Base-by-base conservation (phyloP, 768 basidiomycete species). In the Multifurca ochricompacta region DNA sequence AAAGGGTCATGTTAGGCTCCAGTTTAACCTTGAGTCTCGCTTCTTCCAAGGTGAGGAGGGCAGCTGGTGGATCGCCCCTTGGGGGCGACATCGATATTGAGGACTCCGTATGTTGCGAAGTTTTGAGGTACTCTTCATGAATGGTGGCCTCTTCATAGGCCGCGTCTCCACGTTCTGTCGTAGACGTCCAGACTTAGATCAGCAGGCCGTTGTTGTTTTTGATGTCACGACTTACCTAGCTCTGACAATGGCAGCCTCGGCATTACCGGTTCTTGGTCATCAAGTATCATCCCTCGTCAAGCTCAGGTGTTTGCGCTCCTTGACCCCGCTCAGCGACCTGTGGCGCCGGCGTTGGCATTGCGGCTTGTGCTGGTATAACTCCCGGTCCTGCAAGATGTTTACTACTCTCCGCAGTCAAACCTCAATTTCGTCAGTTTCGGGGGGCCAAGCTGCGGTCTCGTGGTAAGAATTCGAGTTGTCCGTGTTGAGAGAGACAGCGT, bases 1-100 rank as follows among this genome's bases (percentile, higher is more conserved):
- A 37, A 57, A 61, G 53, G 58, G 64, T 36, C 65, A 58, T 54
- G 34, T 54, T 58, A 18, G 50, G 50, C 37, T 54, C 44, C 32
- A 51, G 39, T 41, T 40, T 44, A 18, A 62, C 28, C 23, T 41
- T 48, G 21, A 52, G 19, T 6, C 23, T 56, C 8, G 48, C 48
- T 18, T 52, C 60, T 19, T 34, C 53, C 32, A 54, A 30, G 13
- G 53, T 55, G n/a, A 52, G 44, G 25, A 35, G 23, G 28, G 13
- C 18, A 10, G n/a, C 16, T 6, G 31, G 55, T 23, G 43, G 45
- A 23, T 51, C 45, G 39, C 35, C 41, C 10, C 34, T 27, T 21
- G 47, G 34, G 18, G 13, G 10, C 21, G 40, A 14, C 6, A 8
- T 32, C 7, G n/a, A 27, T 40, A 31, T 6, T 34, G 34, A 18